A percentile compares a stretch with the other conserved stretches of the same genome.
Conservation (phyloP, 2,329 filamentous ascomycete genomes). For the Dothidotthia symphoricarpi region DNA sequence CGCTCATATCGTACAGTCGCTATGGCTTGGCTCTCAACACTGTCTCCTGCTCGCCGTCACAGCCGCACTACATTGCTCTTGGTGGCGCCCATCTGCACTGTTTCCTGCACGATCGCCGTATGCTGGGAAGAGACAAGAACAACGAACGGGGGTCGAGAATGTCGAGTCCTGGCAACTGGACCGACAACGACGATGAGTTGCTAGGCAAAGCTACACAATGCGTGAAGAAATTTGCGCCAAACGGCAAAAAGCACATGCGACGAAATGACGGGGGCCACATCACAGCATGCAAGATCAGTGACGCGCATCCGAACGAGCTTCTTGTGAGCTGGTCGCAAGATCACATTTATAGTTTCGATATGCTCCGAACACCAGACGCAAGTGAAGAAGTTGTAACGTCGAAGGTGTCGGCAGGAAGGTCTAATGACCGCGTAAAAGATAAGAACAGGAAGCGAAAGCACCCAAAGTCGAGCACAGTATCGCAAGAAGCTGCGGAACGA, state of each 20-base stretch:
- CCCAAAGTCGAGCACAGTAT: conserved; percentile 40
- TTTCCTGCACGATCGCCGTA: conserved; percentile 66
- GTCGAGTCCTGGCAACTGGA: conserved; percentile 45
- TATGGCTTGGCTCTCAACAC: conserved; percentile 65
- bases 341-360: conserved; percentile 65
- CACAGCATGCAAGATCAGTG: conserved; percentile 69
- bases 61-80: conserved; percentile 68
- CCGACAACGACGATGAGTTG: conserved; percentile 51
- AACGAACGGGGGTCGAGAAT: conserved; percentile 53
- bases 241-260: conserved; percentile 55
- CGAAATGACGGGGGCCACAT: conserved; percentile 62
- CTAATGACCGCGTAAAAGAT: conserved; percentile 26
- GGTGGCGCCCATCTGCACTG: conserved; percentile 68
- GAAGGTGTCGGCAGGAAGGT: conserved; percentile 14
- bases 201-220: conserved; percentile 63
- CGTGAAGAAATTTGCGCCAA: conserved; percentile 64
- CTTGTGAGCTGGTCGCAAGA: conserved; percentile 68
- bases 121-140: conserved; percentile 61
- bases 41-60: conserved; percentile 65
- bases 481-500: conserved; percentile 43
- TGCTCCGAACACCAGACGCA: conserved; percentile 59
- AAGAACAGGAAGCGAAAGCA: conserved; percentile 58
- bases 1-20: conserved; percentile 65
- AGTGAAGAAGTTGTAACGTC: conserved; percentile 40
- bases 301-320: conserved; percentile 66